Percentiles rank a stretch among this genome's conserved stretches.
Conservation (phyloP, 1,139 yeast species). For the Blastobotrys aristatus region DNA sequence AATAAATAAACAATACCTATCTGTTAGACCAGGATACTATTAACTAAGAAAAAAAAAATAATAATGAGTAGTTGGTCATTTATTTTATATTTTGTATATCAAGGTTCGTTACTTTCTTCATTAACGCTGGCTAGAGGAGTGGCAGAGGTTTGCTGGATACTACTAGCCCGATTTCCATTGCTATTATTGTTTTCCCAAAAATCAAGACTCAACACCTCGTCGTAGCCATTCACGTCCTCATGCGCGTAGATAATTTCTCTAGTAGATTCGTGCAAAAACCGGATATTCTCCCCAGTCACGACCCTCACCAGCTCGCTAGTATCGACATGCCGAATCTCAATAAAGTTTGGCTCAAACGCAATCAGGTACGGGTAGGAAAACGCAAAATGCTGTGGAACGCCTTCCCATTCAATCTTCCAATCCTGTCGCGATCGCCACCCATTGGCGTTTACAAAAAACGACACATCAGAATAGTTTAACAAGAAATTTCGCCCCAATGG, state of each 20-base stretch:
- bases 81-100: not conserved
- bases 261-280: constrained; percentile 82
- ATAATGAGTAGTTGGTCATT: too few species aligned
- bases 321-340: constrained; percentile 89
- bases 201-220: constrained; percentile 85
- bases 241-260: constrained; percentile 93
- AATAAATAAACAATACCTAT: too few species aligned
- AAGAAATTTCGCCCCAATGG: constrained; percentile 83
- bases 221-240: constrained; percentile 84
- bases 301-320: constrained; percentile 79
- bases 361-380: constrained; percentile 88
- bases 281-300: constrained; percentile 89
- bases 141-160: not conserved
- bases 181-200: constrained; percentile 51
- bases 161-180: not conserved
- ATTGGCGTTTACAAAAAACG: constrained; percentile 86
- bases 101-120: constrained; percentile 6
- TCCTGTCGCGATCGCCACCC: constrained; percentile 96
- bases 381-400: constrained; percentile 87
- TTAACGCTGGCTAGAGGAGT: constrained; percentile 9
- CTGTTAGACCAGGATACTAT: too few species aligned
- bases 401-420: constrained; percentile 97
- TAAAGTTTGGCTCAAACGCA: constrained; percentile 84
- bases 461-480: constrained; percentile 84
- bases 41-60: not conserved